Conservation (phyloP, 2,329 filamentous ascomycete species). For the Colletotrichum gigasporum region DNA sequence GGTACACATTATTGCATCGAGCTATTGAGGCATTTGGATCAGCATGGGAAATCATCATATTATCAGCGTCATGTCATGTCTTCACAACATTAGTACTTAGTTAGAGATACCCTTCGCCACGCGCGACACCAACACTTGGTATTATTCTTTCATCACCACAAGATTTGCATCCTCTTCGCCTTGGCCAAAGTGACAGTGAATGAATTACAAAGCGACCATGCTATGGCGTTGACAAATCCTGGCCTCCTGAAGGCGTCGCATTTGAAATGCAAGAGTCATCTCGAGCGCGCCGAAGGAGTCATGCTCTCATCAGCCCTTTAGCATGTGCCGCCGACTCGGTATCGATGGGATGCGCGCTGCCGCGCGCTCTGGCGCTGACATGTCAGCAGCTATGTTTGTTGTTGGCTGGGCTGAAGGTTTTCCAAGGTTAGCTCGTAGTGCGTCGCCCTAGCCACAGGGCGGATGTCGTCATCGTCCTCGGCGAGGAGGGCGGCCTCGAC, state of each 20-base stretch:
- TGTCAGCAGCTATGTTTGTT: neutral
- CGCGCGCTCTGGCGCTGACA: neutral
- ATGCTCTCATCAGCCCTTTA: neutral
- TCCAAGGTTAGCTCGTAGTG: too few relatives aligned
- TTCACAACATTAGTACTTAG: slow-evolving; percentile 12
- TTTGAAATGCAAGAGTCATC: neutral
- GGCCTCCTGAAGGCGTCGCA: neutral
- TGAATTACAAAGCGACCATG: neutral
- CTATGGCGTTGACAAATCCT: neutral
- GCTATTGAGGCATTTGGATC: slow-evolving; percentile 16
- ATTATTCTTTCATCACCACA: slow-evolving; percentile 2
- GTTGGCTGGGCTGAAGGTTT: slow-evolving; percentile 1
- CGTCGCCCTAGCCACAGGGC: neutral
- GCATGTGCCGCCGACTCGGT: slow-evolving; percentile 9
- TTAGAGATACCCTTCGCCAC: slow-evolving; percentile 31
- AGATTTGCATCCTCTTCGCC: neutral
- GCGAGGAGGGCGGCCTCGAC: too few relatives aligned
- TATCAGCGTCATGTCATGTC: slow-evolving; percentile 13
- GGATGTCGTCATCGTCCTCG: neutral
- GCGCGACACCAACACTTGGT: slow-evolving; percentile 28
- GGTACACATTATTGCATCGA: slow-evolving; percentile 17
- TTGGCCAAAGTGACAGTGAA: neutral
- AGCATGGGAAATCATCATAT: slow-evolving; percentile 17
- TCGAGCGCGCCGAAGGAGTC: neutral
- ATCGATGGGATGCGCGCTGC: neutral